A percentile compares a stretch with the other conserved stretches of the same genome.
phyloP scores from a whole-genome alignment of 106 monocot species.

The Apostasia shenzhenica region DNA sequence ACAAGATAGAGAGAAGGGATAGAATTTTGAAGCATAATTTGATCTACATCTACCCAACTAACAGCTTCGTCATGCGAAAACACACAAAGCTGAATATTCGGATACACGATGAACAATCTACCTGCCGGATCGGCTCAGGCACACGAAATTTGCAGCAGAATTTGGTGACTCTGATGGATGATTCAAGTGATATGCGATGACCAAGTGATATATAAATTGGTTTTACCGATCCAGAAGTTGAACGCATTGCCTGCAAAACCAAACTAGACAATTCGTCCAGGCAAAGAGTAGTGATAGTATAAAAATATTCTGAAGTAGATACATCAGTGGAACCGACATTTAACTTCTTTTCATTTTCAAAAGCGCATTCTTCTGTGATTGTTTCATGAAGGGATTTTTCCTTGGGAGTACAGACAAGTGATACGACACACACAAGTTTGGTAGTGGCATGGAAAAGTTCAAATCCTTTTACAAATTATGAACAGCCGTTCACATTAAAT shows the following conservation, averaged over 20 bases:
- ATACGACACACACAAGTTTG: too few relatives aligned
- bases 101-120: conserved; percentile 11
- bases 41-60: neutral
- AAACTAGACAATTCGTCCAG: neutral
- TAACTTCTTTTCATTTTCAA: too few relatives aligned
- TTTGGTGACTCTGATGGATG: conserved; percentile 54
- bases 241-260: conserved; percentile 61
- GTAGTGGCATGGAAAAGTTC: too few relatives aligned
- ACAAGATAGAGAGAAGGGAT: too few relatives aligned
- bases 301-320: too few relatives aligned
- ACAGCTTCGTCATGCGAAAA: neutral
- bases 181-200: conserved; percentile 80
- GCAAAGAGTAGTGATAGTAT: too few relatives aligned
- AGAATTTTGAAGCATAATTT: neutral
- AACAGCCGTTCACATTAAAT: neutral
- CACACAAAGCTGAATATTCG: neutral
- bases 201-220: conserved; percentile 85
- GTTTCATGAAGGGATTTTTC: too few relatives aligned
- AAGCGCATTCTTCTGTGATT: too few relatives aligned
- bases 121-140: conserved; percentile 88
- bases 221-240: conserved; percentile 56
- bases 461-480: too few relatives aligned
- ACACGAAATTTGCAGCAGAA: conserved; percentile 69
- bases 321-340: too few relatives aligned
- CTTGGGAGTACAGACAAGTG: too few relatives aligned